These are phyloP conservation scores for Babesia gibsoni DNA, from an alignment of 169 alveolate species.

Conservation along the genomic window DNA sequence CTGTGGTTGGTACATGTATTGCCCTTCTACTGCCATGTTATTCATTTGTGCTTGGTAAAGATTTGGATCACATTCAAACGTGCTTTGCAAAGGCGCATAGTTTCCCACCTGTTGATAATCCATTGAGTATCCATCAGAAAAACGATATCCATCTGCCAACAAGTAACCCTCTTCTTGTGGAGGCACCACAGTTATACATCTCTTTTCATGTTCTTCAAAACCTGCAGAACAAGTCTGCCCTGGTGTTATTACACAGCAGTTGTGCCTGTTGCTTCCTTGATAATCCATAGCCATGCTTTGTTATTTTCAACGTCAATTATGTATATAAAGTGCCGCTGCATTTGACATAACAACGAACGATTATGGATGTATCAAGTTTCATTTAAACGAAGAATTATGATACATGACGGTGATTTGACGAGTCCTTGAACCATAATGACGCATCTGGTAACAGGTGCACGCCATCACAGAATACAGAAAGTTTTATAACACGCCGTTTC, in stretches of 20 bases:
- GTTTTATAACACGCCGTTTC: no score
- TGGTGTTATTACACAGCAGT: conserved; percentile 48
- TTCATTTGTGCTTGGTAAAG: not conserved
- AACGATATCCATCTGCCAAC: conserved; percentile 39
- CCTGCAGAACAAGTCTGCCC: conserved; percentile 36
- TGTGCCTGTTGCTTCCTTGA: not conserved
- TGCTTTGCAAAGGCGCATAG: not conserved
- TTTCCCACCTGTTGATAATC: conserved; percentile 10
- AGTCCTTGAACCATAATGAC: not conserved
- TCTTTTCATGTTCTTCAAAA: not conserved
- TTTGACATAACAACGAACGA: not conserved
- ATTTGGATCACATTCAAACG: not conserved
- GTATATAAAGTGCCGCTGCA: not conserved
- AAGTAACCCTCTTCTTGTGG: conserved; percentile 53
- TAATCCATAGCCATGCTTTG: conserved; percentile 1
- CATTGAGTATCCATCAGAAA: conserved; percentile 62
- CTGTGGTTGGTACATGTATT: conserved; percentile 16
- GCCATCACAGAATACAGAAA: no score
- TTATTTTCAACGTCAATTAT: not conserved
- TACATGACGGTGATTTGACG: not conserved
- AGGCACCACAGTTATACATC: conserved; percentile 48
- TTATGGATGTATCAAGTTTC: not conserved
- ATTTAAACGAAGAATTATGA: not conserved
- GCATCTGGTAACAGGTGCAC: conserved; percentile 30
- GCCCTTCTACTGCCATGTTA: not conserved